Conservation (phyloP, 2,329 filamentous ascomycete species). For the Clonostachys chloroleuca region DNA sequence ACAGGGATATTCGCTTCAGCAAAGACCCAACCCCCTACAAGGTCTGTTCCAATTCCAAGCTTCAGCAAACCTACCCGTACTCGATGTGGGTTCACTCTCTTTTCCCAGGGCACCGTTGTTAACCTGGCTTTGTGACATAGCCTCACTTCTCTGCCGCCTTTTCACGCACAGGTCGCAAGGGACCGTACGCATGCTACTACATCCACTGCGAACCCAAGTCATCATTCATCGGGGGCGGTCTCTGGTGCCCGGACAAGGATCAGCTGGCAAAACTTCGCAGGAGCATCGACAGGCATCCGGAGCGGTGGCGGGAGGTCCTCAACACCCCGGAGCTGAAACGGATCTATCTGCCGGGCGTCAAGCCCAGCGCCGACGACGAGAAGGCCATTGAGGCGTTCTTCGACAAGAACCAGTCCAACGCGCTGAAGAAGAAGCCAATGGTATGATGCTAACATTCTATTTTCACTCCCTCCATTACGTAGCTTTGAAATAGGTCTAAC, state of each 20-base stretch:
- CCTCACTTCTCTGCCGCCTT: constrained; percentile 82
- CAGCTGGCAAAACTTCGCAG: constrained; percentile 64
- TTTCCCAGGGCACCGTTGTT: constrained; percentile 9
- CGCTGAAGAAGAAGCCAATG: constrained; percentile 73
- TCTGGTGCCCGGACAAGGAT: constrained; percentile 72
- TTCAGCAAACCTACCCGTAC: constrained; percentile 5
- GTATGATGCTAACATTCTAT: neutral
- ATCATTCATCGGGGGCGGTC: constrained; percentile 70
- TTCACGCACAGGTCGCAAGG: constrained; percentile 83
- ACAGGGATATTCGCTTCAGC: constrained; percentile 80
- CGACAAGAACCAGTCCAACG: constrained; percentile 64
- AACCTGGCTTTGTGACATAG: constrained; percentile 26
- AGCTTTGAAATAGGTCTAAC: neutral
- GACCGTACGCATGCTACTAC: constrained; percentile 85
- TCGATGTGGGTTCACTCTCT: constrained; percentile 1
- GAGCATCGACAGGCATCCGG: constrained; percentile 71
- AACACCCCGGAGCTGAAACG: constrained; percentile 54
- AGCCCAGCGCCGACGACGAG: constrained; percentile 27
- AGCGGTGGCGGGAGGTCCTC: constrained; percentile 65
- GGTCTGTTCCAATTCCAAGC: constrained; percentile 33
- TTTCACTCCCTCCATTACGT: too few species aligned
- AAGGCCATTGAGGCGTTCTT: constrained; percentile 67
- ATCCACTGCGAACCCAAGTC: constrained; percentile 71
- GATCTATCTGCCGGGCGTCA: constrained; percentile 53
- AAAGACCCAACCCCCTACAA: constrained; percentile 87